These are phyloP conservation scores for Candida labiduridarum DNA, from an alignment of 1,139 yeast genomes.

Conservation along the genomic window DNA sequence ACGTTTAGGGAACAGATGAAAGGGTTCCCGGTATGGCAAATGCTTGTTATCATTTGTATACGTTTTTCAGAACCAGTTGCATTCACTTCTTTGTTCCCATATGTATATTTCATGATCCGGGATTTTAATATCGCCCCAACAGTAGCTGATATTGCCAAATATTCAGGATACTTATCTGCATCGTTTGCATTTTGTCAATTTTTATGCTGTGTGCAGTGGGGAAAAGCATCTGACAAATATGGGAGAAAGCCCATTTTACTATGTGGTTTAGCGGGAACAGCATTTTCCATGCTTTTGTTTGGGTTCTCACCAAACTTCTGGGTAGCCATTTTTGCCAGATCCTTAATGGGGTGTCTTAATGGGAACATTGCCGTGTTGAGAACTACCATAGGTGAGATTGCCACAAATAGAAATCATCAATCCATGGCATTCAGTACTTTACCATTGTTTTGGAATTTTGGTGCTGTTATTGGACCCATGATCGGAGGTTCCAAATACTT, in stretches of 20 bases:
- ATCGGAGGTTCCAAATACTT: constrained; percentile 51
- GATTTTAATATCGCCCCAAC: constrained; percentile 39
- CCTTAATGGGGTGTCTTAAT: constrained; percentile 36
- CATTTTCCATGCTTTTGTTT: constrained; percentile 29
- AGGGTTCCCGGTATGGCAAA: constrained; percentile 40
- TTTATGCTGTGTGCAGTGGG: constrained; percentile 41
- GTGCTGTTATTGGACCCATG: constrained; percentile 54
- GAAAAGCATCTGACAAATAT: constrained; percentile 31
- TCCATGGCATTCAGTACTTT: constrained; percentile 39
- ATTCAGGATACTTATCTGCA: constrained; percentile 41
- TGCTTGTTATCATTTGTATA: constrained; percentile 32
- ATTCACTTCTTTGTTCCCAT: constrained; percentile 43
- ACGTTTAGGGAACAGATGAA: constrained; percentile 27
- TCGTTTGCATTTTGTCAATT: constrained; percentile 42
- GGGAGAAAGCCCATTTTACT: constrained; percentile 38
- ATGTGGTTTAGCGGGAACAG: constrained; percentile 35
- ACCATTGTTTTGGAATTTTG: constrained; percentile 39
- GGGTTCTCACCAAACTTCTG: constrained; percentile 38
- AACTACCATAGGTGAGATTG: constrained; percentile 42
- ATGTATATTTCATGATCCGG: constrained; percentile 42
- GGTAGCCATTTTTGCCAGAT: constrained; percentile 36
- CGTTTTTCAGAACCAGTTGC: constrained; percentile 42
- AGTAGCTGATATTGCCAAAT: constrained; percentile 37
- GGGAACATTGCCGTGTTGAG: constrained; percentile 42
- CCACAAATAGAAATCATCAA: constrained; percentile 38